These are phyloP conservation scores for Crucibulum laeve DNA, from an alignment of 768 basidiomycete species.

Conservation along the genomic window DNA sequence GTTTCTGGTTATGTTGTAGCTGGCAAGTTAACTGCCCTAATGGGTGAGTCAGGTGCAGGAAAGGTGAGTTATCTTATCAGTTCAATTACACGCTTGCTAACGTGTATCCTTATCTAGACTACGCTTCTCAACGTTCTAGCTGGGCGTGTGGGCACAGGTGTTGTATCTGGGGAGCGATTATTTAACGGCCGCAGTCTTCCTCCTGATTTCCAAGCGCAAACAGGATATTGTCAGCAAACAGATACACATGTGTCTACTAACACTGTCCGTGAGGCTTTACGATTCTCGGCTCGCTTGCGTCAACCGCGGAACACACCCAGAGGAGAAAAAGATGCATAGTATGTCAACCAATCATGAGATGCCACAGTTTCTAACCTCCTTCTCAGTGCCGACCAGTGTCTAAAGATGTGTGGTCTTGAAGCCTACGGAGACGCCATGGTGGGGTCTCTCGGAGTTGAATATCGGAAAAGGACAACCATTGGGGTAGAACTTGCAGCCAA, in stretches of 20 bases:
- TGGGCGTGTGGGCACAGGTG: conserved; percentile 40
- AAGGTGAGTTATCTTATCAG: conserved; percentile 20
- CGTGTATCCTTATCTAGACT: conserved; percentile 40
- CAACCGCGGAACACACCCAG: conserved; percentile 65
- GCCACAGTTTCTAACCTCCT: too few species aligned
- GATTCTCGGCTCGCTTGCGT: conserved; percentile 78
- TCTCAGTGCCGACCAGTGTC: too few species aligned
- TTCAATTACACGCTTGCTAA: conserved; percentile 19
- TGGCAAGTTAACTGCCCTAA: conserved; percentile 75
- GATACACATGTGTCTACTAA: conserved; percentile 72
- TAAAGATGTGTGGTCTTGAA: too few species aligned
- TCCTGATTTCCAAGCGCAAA: conserved; percentile 60
- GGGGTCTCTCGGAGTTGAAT: conserved; percentile 65
- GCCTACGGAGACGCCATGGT: too few species aligned
- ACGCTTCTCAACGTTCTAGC: conserved; percentile 60
- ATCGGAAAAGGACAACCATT: conserved; percentile 80
- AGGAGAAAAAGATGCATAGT: conserved; percentile 77
- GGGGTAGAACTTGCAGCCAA: conserved; percentile 87
- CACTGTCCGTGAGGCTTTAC: conserved; percentile 79
- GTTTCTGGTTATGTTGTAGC: conserved; percentile 81
- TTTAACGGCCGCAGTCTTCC: conserved; percentile 55
- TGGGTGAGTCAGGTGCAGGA: conserved; percentile 55
- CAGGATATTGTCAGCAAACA: conserved; percentile 84
- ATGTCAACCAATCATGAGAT: too few species aligned
- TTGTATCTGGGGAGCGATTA: conserved; percentile 46